These are phyloP conservation scores for Pisolithus albus DNA, from an alignment of 768 basidiomycete species.

Conservation along the genomic window DNA sequence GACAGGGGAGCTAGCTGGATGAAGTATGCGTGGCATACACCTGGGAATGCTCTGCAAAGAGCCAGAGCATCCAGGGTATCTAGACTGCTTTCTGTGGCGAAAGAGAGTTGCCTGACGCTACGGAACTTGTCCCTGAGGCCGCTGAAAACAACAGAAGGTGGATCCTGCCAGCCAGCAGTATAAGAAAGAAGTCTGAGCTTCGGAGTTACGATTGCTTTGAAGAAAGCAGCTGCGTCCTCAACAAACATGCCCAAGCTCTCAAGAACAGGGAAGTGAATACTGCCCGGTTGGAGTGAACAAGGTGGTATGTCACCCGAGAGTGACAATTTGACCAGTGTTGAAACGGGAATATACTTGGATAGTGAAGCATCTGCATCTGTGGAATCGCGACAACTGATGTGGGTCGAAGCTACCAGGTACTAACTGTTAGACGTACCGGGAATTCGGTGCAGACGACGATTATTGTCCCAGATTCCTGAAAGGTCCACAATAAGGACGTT, in stretches of 20 bases:
- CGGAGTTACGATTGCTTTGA: not conserved
- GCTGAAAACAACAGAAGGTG: too few species aligned
- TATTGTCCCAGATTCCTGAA: too few species aligned
- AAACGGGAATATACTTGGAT: not conserved
- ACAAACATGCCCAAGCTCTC: not conserved
- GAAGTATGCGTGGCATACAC: not conserved
- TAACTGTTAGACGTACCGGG: too few species aligned
- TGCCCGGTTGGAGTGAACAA: not conserved
- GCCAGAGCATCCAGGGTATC: not conserved
- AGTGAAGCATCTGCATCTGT: not conserved
- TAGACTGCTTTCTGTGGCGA: not conserved
- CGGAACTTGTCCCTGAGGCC: not conserved
- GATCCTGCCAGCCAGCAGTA: too few species aligned
- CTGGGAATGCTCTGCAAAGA: not conserved
- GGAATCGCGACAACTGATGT: too few species aligned
- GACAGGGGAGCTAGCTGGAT: not conserved
- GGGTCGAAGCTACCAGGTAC: too few species aligned
- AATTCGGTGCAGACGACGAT: too few species aligned
- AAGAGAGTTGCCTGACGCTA: too few species aligned
- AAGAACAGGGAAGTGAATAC: not conserved
- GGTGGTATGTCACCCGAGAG: not conserved
- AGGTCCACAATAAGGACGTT: too few species aligned
- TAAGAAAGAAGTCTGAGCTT: not conserved
- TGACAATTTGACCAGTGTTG: not conserved
- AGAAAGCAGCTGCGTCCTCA: too few species aligned